Evolutionary conservation across 106 monocot genomes (phyloP), one percentile per base, ranked within the genome.

Genomic region (Dioscorea dumetorum): DNA sequence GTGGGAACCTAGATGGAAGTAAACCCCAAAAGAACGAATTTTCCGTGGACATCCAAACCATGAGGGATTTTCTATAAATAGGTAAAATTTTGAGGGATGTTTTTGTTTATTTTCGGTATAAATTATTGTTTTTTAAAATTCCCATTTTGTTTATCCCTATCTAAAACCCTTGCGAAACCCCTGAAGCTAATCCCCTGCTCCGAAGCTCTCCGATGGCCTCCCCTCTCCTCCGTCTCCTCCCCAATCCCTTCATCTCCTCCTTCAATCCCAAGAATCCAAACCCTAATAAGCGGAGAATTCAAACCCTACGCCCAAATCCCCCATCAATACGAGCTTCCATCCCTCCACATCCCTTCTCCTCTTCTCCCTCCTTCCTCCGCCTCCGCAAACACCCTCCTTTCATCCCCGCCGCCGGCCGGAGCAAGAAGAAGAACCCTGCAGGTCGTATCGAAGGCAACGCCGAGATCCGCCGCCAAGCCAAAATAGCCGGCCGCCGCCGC

Each of bases 361-460:
- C 54, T 3, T 13, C 54, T 54, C 54, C 19, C 18, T 18, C 54
- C 54, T 19, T 18, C 19, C 19, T 54, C 54, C 54, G 8, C 4
- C 18, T 16, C 13, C 54, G 8, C 54, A 19, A 54, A 54, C 5
- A 19, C 13, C 54, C 19, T 18, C 5, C 19, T 54, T 54, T 54
- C 15, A 19, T 54, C 54, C 8, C 34, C 49, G 76, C 62, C 70
- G 97, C 93, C 14, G 93, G 91, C 13, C 85, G 93, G 18, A 88
- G 85, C 83, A 97, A 97, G 84, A 89, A 97, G 84, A 89, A 91
- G 62, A 86, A 82, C 66, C 68, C 83, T 33, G 67, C 81, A 2
- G 91, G 95, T 12, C 79, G 97, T 49, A 87, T 99, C 70, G 97
- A 97, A 69, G 97, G 97, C 41, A 72, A 74, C 85, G 80, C 82